A percentile compares a stretch with the other conserved stretches of the same genome.
Conservation (phyloP, 768 basidiomycete genomes). For the Tylopilus vinaceipallidus region DNA sequence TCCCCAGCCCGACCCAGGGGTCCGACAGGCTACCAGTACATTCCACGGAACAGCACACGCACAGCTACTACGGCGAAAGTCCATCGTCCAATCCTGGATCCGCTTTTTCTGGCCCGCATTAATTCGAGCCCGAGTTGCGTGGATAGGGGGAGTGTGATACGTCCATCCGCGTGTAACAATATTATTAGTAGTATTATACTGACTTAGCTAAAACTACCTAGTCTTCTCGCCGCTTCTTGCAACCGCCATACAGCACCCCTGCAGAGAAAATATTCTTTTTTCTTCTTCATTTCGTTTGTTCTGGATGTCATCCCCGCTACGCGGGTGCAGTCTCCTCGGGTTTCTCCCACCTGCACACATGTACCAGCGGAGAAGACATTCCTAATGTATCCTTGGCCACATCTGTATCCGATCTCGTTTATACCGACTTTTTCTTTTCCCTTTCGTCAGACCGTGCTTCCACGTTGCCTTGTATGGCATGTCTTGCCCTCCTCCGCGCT, state of each 20-base stretch:
- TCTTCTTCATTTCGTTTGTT: constrained; percentile 18
- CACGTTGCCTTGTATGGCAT: constrained; percentile 13
- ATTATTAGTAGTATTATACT: constrained; percentile 35
- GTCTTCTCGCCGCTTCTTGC: constrained; percentile 32
- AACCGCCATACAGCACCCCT: constrained; percentile 16
- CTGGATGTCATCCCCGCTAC: constrained; percentile 20
- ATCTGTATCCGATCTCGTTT: constrained; percentile 22
- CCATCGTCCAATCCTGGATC: constrained; percentile 27
- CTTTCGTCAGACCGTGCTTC: constrained; percentile 5
- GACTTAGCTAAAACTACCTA: constrained; percentile 33
- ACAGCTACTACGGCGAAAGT: constrained; percentile 31
- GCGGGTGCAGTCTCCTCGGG: constrained; percentile 23
- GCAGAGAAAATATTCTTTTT: constrained; percentile 21
- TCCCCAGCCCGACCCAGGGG: constrained; percentile 31
- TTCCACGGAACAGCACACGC: constrained; percentile 25
- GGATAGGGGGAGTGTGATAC: constrained; percentile 24
- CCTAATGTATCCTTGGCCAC: constrained; percentile 22
- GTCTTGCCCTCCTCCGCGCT: constrained; percentile 4
- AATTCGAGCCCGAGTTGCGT: constrained; percentile 6
- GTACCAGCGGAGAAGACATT: constrained; percentile 20
- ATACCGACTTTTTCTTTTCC: constrained; percentile 13
- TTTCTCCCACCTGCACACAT: constrained; percentile 19
- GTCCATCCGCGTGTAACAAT: constrained; percentile 31
- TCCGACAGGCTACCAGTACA: constrained; percentile 30
- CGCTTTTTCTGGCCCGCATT: constrained; percentile 32